Conservation (phyloP, 768 basidiomycete species). For the Paxillus rubicundulus region DNA sequence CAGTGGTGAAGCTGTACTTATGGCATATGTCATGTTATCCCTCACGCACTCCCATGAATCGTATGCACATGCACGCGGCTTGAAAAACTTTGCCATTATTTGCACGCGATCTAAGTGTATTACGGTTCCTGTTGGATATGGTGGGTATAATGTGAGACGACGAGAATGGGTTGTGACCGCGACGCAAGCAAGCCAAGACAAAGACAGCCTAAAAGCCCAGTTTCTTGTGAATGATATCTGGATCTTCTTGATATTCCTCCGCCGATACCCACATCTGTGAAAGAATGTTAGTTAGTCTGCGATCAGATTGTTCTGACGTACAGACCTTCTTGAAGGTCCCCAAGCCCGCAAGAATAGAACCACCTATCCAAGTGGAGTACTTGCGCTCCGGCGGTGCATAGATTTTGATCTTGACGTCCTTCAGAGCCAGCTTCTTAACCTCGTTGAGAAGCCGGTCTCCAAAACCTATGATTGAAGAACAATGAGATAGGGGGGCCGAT, state of each 20-base stretch:
- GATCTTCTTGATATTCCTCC: constrained; percentile 99
- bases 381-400: constrained; percentile 99
- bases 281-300: constrained; percentile 8
- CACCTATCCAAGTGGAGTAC: constrained; percentile 96
- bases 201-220: constrained; percentile 60
- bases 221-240: constrained; percentile 97
- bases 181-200: constrained; percentile 9
- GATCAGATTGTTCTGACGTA: not conserved
- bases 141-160: constrained; percentile 32
- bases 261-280: constrained; percentile 98
- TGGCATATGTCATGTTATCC: constrained; percentile 37
- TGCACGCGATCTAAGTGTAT: constrained; percentile 27
- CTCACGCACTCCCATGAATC: constrained; percentile 21
- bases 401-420: constrained; percentile 98
- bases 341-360: constrained; percentile 92
- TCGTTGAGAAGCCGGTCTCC: constrained; percentile 95
- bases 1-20: constrained; percentile 40
- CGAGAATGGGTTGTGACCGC: constrained; percentile 10
- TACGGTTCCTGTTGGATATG: constrained; percentile 31
- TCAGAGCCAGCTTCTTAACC: constrained; percentile 92
- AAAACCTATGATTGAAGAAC: constrained; percentile 58
- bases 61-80: constrained; percentile 26
- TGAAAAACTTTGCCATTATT: constrained; percentile 21
- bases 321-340: constrained; percentile 96
- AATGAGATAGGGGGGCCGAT: constrained; percentile 18